phyloP scores from a whole-genome alignment of 2,329 filamentous ascomycete species.

The Ustulina deusta region DNA sequence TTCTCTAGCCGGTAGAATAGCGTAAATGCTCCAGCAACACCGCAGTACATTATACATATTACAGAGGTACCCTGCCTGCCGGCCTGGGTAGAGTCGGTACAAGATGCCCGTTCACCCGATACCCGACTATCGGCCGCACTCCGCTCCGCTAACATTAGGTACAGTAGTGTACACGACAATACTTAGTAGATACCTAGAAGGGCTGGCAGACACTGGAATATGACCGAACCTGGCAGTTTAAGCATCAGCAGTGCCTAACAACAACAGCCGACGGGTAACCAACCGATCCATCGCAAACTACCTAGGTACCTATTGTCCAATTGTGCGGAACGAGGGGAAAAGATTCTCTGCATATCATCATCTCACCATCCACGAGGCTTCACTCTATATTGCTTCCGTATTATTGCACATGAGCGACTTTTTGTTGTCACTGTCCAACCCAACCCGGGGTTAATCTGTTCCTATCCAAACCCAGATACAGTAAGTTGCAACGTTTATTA shows the following conservation, averaged over 20 bases:
- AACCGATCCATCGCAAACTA: slow-evolving; percentile 11
- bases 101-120: slow-evolving; percentile 31
- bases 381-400: slow-evolving; percentile 6
- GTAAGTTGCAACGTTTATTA: slow-evolving; percentile 32
- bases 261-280: slow-evolving; percentile 3
- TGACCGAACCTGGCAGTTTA: slow-evolving; percentile 5
- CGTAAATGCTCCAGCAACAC: neutral
- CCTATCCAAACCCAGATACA: slow-evolving; percentile 13
- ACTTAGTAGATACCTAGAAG: neutral
- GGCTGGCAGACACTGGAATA: neutral
- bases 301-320: slow-evolving; percentile 22
- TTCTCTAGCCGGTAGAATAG: no score
- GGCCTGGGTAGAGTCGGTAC: neutral
- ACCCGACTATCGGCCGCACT: slow-evolving; percentile 12
- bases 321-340: slow-evolving; percentile 15
- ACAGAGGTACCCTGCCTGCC: neutral
- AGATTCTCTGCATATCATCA: no score
- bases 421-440: slow-evolving; percentile 10
- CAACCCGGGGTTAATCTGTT: slow-evolving; percentile 11
- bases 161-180: no score
- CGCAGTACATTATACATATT: neutral
- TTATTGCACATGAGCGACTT: slow-evolving; percentile 31
- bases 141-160: neutral
- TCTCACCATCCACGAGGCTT: slow-evolving; percentile 20
- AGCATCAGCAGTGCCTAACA: no score